Evolutionary conservation across 2,329 filamentous ascomycete species (phyloP), one percentile per base, ranked within the genome.

Genomic region (Exophiala viscosa): DNA sequence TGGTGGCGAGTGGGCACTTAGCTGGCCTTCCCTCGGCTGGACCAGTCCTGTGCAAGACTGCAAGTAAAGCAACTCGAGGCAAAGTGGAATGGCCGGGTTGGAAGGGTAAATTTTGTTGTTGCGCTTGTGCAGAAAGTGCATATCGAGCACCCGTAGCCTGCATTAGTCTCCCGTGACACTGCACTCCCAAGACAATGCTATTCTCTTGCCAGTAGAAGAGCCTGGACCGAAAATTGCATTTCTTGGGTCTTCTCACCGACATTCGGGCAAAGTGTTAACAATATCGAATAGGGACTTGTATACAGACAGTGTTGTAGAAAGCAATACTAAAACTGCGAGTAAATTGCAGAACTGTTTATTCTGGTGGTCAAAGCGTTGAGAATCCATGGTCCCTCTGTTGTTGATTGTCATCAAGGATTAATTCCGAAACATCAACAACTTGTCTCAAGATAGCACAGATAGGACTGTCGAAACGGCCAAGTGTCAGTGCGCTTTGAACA

Each of bases 211-310:
- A 13, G 40, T 6, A 18, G 20, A 14, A 42, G n/a, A 35, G 28
- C 38, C 28, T 18, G 15, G 18, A 36, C 17, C 32, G 32, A 17
- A 48, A 23, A 48, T 48, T 40, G 45, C n/a, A 23, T 36, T 47
- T 14, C 14, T 18, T n/a, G 8, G 3, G 40, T 50, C 45, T 39
- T 39, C 52, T 52, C 55, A 58, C 55, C 56, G 56, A 58, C 56
- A 48, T 52, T 58, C 50, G 38, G 50, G 48, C 45, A 42, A 49
- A 49, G 13, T 41, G 34, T 17, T 20, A 11, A 32, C 5, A 43
- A 6, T 23, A 40, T 48, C 44, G 44, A 48, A 53, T 48, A 48
- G 18, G 39, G 39, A 17, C 44, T 18, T 31, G 20, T 36, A 8
- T 13, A 42, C 20, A 42, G 40, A 42, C 17, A 11, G 13, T 31